Evolutionary conservation across 208 protist genomes (phyloP), one percentile per base, ranked within the genome.

Genomic region (Trichomonas gallinae): DNA sequence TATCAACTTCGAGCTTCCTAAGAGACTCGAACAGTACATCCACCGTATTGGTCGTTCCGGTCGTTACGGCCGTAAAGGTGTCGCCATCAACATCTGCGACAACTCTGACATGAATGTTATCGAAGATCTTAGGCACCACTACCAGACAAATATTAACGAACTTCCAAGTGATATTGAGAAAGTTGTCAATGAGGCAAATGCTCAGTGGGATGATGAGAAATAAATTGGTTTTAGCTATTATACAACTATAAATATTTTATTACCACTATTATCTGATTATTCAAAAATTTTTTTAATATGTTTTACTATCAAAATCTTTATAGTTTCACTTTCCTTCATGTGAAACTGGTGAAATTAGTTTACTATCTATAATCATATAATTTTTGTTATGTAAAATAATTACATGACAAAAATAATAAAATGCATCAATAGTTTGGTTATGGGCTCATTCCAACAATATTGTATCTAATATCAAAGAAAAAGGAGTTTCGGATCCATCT

Each of bases 1-100:
- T 97, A 99, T 99, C 98, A 99, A 99, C 98, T 99, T 99, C 98
- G 99, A 99, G 97, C 97, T 99, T 36, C 99, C 99, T 34, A 98
- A 98, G n/a, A 99, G 99, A 98, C 98, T 98, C 97, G 99, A 99
- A 98, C 99, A 98, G 97, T 99, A 99, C 98, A 98, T 99, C 91
- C 98, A 99, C 96, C 96, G 99, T 96, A 99, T 99, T 97, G 99
- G 99, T 98, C 98, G 99, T 97, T 99, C 98, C 97, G 99, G 99
- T 96, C 98, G 99, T 97, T 99, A 99, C 98, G 99, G 99, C 88
- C 98, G 99, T 96, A 99, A 99, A 98, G 99, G 99, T 98, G 98
- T 99, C 93, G 99, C 99, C 81, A 99, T 99, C 98, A 99, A 99
- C 98, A 99, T 99, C 97, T 99, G 99, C 81, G 99, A 98, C 40